Evolutionary conservation across 306 rosid genomes (phyloP), one percentile per base, ranked within the genome.

Genomic region (Potentilla sterilis): DNA sequence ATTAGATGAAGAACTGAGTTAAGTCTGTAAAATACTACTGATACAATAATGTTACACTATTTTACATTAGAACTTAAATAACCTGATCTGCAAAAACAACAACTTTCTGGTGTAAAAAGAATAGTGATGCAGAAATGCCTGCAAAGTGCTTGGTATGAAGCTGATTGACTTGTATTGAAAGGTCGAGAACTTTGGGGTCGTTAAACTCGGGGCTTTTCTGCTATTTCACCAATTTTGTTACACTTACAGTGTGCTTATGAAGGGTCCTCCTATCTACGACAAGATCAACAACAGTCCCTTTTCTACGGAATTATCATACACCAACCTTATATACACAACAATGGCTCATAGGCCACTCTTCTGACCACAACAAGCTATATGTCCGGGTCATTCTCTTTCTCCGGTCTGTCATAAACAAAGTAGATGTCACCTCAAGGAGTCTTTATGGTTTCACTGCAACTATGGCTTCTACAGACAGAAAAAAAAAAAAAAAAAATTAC

Each of bases 321-420:
- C 51, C 86, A 81, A 74, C 75, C 81, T 82, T 89, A 83, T 91
- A 82, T 91, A 89, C 95, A 91, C 76, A 76, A 82, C 78, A 79
- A 67, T 64, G 87, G 83, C 71, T 83, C 70, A 64, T 18, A 24
- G 51, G 75, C 82, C 85, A 75, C 58, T 63, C 75, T 77, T 81
- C 79, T 57, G 83, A 80, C 82, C 87, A 64, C 67, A 55, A 22
- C 35, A 69, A 24, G 54, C 28, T 5, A 85, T 76, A 67, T 78
- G 48, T 48, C 75, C 72, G 65, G 79, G 78, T 79, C 4, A 35
- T 41, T 41, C n/a, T 24, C 83, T 75, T 81, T 70, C 75, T 44
- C 61, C 73, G 55, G 85, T 78, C 37, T 69, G 48, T 78, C 78
- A 74, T 76, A 73, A 48, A 67, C 83, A 66, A 67, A 81, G 66